These are phyloP conservation scores for Talaromyces piceae DNA, from an alignment of 2,329 filamentous ascomycete genomes.

Conservation along the genomic window DNA sequence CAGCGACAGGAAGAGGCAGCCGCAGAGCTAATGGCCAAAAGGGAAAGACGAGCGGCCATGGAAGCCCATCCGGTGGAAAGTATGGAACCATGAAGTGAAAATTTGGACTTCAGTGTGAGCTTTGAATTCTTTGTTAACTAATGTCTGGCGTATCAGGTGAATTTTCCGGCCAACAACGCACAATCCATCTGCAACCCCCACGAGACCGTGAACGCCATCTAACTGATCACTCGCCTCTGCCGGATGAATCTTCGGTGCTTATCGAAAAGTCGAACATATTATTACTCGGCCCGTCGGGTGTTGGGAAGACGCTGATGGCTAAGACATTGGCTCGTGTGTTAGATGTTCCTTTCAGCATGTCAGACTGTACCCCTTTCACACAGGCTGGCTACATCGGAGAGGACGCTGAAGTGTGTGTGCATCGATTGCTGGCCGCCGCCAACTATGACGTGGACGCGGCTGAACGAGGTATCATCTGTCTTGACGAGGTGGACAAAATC, in stretches of 20 bases:
- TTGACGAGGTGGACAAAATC: slow-evolving; percentile 97
- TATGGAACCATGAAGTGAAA: slow-evolving; percentile 24
- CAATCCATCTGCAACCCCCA: slow-evolving; percentile 33
- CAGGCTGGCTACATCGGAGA: slow-evolving; percentile 97
- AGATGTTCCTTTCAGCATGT: slow-evolving; percentile 93
- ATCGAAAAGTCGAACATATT: slow-evolving; percentile 96
- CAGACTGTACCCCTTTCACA: slow-evolving; percentile 91
- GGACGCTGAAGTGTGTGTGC: slow-evolving; percentile 92
- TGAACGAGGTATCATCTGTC: slow-evolving; percentile 86
- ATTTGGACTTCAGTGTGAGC: no score
- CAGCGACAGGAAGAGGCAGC: slow-evolving; percentile 72
- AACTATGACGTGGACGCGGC: slow-evolving; percentile 80
- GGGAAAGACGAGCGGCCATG: slow-evolving; percentile 61
- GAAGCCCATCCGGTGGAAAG: slow-evolving; percentile 73
- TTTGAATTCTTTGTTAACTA: no score
- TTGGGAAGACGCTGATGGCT: slow-evolving; percentile 89
- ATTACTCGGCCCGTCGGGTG: slow-evolving; percentile 82
- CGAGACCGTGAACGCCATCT: slow-evolving; percentile 19
- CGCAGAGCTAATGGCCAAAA: slow-evolving; percentile 64
- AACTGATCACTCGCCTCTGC: slow-evolving; percentile 33
- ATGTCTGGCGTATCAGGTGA: slow-evolving; percentile 43
- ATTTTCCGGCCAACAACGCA: slow-evolving; percentile 54
- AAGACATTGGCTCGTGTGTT: slow-evolving; percentile 86
- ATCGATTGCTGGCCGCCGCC: slow-evolving; percentile 78
- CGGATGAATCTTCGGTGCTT: slow-evolving; percentile 56